Conservation (phyloP, 177 flowering plant species). For the Vitis hybrid region DNA sequence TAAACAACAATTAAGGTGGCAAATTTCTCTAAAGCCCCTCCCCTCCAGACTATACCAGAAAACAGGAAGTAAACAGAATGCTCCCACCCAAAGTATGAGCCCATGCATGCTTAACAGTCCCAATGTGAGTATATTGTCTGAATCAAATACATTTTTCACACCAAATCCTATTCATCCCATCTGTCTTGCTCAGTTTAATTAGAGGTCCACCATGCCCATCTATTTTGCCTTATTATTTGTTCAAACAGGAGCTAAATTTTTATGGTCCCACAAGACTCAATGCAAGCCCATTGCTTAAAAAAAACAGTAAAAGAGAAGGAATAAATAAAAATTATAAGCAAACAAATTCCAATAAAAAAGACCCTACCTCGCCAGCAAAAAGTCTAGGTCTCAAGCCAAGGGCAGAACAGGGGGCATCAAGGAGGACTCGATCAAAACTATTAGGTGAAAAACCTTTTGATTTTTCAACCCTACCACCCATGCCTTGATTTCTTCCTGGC, state of each 20-base stretch:
- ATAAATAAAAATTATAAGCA: not conserved
- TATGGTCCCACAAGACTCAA: not conserved
- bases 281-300: not conserved
- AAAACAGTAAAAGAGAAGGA: not conserved
- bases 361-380: slow-evolving; percentile 75
- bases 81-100: not conserved
- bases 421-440: slow-evolving; percentile 93
- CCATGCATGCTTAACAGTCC: not conserved
- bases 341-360: not conserved
- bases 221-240: too few species aligned
- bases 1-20: too few species aligned
- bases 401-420: slow-evolving; percentile 99
- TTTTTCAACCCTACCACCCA: slow-evolving; percentile 73
- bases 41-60: not conserved
- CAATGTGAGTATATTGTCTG: not conserved
- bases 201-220: too few species aligned
- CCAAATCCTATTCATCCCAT: not conserved
- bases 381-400: slow-evolving; percentile 96
- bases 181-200: not conserved
- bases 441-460: slow-evolving; percentile 75
- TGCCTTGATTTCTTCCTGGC: slow-evolving; percentile 73
- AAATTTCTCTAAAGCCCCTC: too few species aligned
- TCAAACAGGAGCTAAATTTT: too few species aligned
- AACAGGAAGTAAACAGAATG: not conserved
- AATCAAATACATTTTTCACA: not conserved